Evolutionary conservation across 2,329 filamentous ascomycete genomes (phyloP), one percentile per base, ranked within the genome.

Genomic region (Ilyonectria sp.): DNA sequence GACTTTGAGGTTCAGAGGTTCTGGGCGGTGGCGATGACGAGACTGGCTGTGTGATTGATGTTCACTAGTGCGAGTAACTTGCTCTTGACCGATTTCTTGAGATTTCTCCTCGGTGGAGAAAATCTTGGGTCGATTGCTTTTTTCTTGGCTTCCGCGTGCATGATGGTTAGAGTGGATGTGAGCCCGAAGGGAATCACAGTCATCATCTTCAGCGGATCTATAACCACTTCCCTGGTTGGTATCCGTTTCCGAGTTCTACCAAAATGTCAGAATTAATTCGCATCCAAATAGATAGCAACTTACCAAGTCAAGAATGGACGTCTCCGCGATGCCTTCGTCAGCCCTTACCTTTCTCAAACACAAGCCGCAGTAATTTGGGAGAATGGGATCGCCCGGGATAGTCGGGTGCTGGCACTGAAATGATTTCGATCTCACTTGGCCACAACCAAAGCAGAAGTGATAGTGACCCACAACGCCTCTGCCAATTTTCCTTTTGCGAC

Each of bases 401-500:
- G 69, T 63, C 3, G 74, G 71, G 35, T 77, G 62, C n/a, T 71
- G 47, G 3, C 35, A 56, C 46, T 85, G 82, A 50, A 82, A 85
- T 11, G 72, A 75, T 29, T 75, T 74, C 6, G 84, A 85, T 49
- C 84, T 79, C 6, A 80, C 73, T 23, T 76, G 78, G 23, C 81
- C 80, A 63, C 84, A 86, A 29, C 79, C 74, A 46, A 78, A 82
- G 72, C 86, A 87, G 21, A 86, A 80, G 60, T 84, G 83, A 43
- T 77, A 74, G 1, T 57, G 33, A 9, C 74, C 69, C 10, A 72
- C 67, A 35, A 76, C 54, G 1, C 73, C 74, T 29, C 71, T 67
- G 4, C 69, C 60, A 8, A 77, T 68, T 21, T 60, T 71, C n/a
- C 64, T 63, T 44, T 78, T 71, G 43, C 79, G 78, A 63, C 82